Conservation (phyloP, 345 rosid genomes). For the Anacardium occidentale region DNA sequence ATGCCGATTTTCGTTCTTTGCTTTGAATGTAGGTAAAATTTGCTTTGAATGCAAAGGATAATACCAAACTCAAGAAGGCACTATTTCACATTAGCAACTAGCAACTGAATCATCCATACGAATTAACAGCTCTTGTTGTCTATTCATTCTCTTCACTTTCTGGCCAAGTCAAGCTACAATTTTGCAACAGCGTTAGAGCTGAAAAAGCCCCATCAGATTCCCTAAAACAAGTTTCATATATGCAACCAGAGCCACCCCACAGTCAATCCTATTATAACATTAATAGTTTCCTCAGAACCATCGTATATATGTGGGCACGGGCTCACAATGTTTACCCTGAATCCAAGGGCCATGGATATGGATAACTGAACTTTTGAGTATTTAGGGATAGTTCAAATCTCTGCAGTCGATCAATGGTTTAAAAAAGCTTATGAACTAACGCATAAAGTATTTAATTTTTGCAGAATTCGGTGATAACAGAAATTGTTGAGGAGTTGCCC, state of each 20-base stretch:
- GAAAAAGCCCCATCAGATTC: neutral
- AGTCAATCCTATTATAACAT: neutral
- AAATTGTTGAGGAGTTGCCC: neutral
- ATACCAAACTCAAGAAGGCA: too few species aligned
- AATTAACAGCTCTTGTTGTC: neutral
- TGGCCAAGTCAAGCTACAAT: too few species aligned
- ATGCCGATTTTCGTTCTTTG: neutral
- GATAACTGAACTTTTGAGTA: neutral
- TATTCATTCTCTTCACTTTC: neutral
- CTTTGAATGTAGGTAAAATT: neutral
- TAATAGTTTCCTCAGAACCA: neutral
- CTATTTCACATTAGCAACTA: neutral
- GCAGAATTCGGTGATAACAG: neutral
- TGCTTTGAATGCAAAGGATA: too few species aligned
- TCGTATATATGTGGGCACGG: neutral
- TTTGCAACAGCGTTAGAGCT: neutral
- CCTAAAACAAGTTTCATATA: neutral
- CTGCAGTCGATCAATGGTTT: neutral
- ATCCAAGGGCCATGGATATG: neutral
- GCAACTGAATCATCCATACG: neutral
- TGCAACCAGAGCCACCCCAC: neutral
- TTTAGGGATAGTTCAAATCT: neutral
- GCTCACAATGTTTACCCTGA: neutral
- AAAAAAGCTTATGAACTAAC: neutral
- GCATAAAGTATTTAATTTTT: neutral